These are phyloP conservation scores for Tylopilus cervinicoccineus DNA, from an alignment of 768 basidiomycete species.

Conservation along the genomic window DNA sequence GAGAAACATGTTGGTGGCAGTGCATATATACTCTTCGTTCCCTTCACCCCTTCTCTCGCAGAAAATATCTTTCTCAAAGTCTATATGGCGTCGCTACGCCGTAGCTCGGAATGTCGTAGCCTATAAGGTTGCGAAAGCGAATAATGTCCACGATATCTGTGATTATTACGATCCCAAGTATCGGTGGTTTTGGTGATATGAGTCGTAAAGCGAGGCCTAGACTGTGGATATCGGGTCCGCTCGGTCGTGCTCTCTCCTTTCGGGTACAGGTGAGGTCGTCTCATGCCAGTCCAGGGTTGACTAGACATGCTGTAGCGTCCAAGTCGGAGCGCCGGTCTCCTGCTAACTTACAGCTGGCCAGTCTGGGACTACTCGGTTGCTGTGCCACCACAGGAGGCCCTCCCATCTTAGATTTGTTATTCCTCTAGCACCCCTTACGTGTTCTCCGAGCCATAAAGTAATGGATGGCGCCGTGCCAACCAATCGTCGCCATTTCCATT, in stretches of 20 bases:
- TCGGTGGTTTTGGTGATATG: no score
- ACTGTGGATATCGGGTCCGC: no score
- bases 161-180: no score
- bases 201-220: no score
- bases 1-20: neutral
- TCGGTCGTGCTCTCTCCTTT: neutral
- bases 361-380: neutral
- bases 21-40: neutral
- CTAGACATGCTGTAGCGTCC: neutral
- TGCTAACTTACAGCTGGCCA: neutral
- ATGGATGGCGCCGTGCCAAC: neutral
- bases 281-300: neutral
- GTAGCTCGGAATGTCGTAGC: neutral
- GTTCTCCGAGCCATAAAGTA: neutral
- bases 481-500: neutral
- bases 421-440: neutral
- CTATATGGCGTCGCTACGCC: neutral
- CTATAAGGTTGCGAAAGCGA: no score
- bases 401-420: neutral
- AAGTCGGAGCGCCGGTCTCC: neutral
- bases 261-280: neutral
- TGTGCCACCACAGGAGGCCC: neutral
- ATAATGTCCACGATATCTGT: no score
- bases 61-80: neutral
- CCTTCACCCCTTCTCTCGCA: neutral